Evolutionary conservation across 2,329 filamentous ascomycete genomes (phyloP), one percentile per base, ranked within the genome.

Genomic region (Fusarium palustre): DNA sequence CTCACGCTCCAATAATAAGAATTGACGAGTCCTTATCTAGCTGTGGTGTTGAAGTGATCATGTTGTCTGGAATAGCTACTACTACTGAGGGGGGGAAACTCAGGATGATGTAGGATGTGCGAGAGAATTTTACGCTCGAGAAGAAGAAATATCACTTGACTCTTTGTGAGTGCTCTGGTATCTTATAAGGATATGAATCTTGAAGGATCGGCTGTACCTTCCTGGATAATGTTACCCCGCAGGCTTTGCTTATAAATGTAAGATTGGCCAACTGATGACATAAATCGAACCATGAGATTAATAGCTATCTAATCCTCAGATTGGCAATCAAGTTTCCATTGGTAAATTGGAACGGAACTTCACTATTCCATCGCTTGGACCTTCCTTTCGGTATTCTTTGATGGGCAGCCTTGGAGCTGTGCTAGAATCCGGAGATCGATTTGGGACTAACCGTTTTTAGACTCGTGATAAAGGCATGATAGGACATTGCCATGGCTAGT

Each of bases 1-100:
- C 56, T 47, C 30, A 33, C 30, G 59, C 41, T 42, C 59, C 47
- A 9, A 63, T 31, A 7, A 55, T 55, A 11, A 62, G 56, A 30
- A 62, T 55, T 5, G 57, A 55, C 5, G 57, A 62, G 11, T 55
- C 41, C 11, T 55, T 62, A 7, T 39, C 16, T 0, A 47, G 9
- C 3, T n/a, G 2, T 15, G 6, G 10, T 6, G 20, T 3, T n/a
- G 34, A 2, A 2, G 41, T 9, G 8, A 4, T 10, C 59, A 61
- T 62, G 16, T 0, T 36, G 36, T 5, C 18, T 15, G 6, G 28
- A 3, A 2, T 0, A n/a, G 5, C 7, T 12, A n/a, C n/a, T 10
- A 7, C 10, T 7, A n/a, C 11, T 12, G 7, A 20, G 11, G 15
- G 7, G 5, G 20, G 16, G 15, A 10, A 7, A 7, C 5, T 7